Percentiles rank a stretch among this genome's conserved stretches.
Evolutionary conservation across 352 stramenopile species (phyloP).

Genomic region (Pythium oligandrum): DNA sequence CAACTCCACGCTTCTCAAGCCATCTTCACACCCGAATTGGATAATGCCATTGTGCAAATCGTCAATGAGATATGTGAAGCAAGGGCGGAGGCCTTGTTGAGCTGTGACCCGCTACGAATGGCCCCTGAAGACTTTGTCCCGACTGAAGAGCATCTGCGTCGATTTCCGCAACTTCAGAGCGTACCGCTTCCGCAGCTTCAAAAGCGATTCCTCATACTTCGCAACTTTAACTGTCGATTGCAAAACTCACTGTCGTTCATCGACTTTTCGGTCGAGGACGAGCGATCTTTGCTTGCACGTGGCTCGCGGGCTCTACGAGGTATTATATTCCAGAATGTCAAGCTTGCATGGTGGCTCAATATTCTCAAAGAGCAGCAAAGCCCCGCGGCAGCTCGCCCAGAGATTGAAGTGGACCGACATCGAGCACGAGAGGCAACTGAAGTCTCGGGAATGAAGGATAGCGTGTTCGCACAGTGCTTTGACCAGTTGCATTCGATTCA

Average conservation of each 20-base stretch:
- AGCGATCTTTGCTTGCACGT: constrained; percentile 54
- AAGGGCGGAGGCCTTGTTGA: constrained; percentile 66
- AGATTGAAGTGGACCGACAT: constrained; percentile 85
- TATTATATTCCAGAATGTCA: constrained; percentile 83
- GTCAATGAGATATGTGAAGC: constrained; percentile 84
- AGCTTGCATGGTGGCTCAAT: constrained; percentile 85
- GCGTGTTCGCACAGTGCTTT: constrained; percentile 85
- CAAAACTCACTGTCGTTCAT: constrained; percentile 86
- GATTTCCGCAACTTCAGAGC: constrained; percentile 35
- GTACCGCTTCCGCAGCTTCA: constrained; percentile 58
- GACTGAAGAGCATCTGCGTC: constrained; percentile 56
- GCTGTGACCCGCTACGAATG: constrained; percentile 83
- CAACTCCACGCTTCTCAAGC: constrained; percentile 61
- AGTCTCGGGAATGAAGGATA: constrained; percentile 51
- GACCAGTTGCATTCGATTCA: constrained; percentile 81
- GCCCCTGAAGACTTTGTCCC: constrained; percentile 72
- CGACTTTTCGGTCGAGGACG: constrained; percentile 66
- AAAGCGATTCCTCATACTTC: constrained; percentile 78
- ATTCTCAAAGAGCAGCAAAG: constrained; percentile 85
- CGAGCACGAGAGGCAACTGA: constrained; percentile 64
- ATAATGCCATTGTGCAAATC: constrained; percentile 71
- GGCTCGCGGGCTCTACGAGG: constrained; percentile 57
- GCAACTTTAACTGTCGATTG: constrained; percentile 85
- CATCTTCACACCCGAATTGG: constrained; percentile 58
- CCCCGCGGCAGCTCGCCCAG: constrained; percentile 64